A percentile compares a stretch with the other conserved stretches of the same genome.
These are phyloP conservation scores for Trichoderma gracile DNA, from an alignment of 2,329 filamentous ascomycete species.

Conservation along the genomic window DNA sequence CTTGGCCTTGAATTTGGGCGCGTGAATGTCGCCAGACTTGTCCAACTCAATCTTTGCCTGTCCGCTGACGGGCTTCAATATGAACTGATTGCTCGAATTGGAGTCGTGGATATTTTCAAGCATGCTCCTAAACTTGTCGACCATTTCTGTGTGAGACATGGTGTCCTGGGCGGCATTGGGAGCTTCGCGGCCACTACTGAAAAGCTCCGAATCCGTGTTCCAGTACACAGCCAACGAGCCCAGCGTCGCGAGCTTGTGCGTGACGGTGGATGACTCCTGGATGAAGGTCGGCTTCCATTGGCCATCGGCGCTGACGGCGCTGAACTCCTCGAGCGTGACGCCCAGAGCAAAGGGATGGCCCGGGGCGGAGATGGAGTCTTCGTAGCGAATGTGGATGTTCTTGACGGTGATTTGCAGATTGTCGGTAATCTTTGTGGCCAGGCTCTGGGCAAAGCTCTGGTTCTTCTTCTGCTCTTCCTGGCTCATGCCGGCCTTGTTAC, in stretches of 20 bases:
- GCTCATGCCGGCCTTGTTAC: constrained; percentile 88
- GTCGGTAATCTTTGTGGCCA: constrained; percentile 96
- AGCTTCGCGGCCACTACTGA: constrained; percentile 78
- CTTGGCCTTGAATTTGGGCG: constrained; percentile 85
- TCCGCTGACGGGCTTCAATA: constrained; percentile 92
- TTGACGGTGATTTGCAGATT: constrained; percentile 97
- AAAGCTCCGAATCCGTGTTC: constrained; percentile 88
- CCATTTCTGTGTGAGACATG: constrained; percentile 72
- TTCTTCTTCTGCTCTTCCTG: constrained; percentile 95
- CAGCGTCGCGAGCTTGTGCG: constrained; percentile 90
- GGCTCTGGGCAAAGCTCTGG: constrained; percentile 93
- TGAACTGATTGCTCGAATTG: constrained; percentile 75
- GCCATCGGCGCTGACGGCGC: constrained; percentile 91
- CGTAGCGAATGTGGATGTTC: constrained; percentile 97
- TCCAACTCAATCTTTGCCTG: constrained; percentile 93
- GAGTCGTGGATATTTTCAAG: constrained; percentile 70
- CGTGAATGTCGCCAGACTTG: constrained; percentile 78
- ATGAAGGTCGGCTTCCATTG: constrained; percentile 97
- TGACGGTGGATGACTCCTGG: constrained; percentile 77
- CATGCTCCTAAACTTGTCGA: constrained; percentile 73
- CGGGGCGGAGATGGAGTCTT: constrained; percentile 93
- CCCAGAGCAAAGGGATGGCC: constrained; percentile 94
- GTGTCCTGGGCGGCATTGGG: constrained; percentile 49
- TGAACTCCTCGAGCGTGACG: constrained; percentile 91
- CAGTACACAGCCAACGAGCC: constrained; percentile 93